A percentile compares a stretch with the other conserved stretches of the same genome.
Conservation (phyloP, 140 eudicot species). For the Stevia rebaudiana region DNA sequence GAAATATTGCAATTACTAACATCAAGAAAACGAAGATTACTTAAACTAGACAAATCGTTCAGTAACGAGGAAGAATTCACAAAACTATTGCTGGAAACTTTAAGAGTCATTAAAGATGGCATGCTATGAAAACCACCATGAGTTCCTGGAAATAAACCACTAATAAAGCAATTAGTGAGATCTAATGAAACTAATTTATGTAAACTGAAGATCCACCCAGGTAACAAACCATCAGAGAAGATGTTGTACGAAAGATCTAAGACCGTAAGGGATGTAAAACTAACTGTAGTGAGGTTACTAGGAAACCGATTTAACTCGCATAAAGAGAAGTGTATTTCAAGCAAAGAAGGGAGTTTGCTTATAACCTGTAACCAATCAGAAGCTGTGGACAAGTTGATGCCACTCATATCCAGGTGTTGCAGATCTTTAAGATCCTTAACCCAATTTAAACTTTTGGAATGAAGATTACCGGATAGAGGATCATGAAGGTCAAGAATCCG, state of each 20-base stretch:
- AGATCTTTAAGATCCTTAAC: slow-evolving; percentile 18
- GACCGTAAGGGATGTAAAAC: slow-evolving; percentile 19
- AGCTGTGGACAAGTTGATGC: slow-evolving; percentile 9
- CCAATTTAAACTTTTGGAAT: slow-evolving; percentile 28
- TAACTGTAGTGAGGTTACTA: slow-evolving; percentile 12
- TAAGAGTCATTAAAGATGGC: slow-evolving; percentile 11
- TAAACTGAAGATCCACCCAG: slow-evolving; percentile 28
- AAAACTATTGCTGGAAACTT: slow-evolving; percentile 15
- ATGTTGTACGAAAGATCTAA: slow-evolving; percentile 23
- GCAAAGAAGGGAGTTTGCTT: slow-evolving; percentile 25
- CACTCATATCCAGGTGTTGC: slow-evolving; percentile 24
- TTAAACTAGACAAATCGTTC: slow-evolving; percentile 10
- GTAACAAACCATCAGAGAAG: slow-evolving; percentile 19
- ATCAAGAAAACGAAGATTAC: slow-evolving; percentile 19
- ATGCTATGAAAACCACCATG: slow-evolving; percentile 15
- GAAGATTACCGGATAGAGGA: not conserved
- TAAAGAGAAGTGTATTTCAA: slow-evolving; percentile 14
- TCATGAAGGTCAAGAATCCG: slow-evolving; percentile 11
- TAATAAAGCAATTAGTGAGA: slow-evolving; percentile 7
- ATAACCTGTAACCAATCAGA: slow-evolving; percentile 26
- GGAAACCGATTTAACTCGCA: slow-evolving; percentile 28
- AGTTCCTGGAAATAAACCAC: slow-evolving; percentile 1
- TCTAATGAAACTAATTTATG: slow-evolving; percentile 7
- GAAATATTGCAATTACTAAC: slow-evolving; percentile 25
- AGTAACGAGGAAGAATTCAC: slow-evolving; percentile 14